phyloP scores from a whole-genome alignment of 2,329 filamentous ascomycete species.

The Fusarium heterosporum region DNA sequence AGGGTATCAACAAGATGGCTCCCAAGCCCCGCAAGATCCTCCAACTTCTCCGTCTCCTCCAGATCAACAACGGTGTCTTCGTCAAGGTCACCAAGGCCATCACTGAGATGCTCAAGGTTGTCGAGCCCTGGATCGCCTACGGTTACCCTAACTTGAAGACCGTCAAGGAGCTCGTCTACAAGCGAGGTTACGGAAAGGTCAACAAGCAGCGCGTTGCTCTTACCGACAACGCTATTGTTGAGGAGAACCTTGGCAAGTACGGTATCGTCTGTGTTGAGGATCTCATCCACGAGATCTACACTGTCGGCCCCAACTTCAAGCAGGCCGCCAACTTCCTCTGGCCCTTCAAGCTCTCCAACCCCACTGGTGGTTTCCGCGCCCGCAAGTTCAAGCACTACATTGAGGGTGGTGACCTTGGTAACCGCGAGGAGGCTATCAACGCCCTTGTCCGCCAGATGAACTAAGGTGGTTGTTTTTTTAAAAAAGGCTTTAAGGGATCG shows the following conservation, averaged over 20 bases:
- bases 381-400: constrained; percentile 99
- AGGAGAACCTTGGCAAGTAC: constrained; percentile 96
- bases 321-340: constrained; percentile 99
- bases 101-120: constrained; percentile 95
- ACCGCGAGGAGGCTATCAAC: constrained; percentile 99
- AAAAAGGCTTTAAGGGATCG: constrained; percentile 44
- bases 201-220: constrained; percentile 97
- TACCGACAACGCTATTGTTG: constrained; percentile 97
- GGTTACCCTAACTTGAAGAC: constrained; percentile 99
- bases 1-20: constrained; percentile 99
- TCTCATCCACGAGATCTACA: constrained; percentile 99
- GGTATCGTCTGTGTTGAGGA: constrained; percentile 99
- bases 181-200: constrained; percentile 99
- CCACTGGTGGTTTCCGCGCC: constrained; percentile 93
- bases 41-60: constrained; percentile 97
- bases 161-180: constrained; percentile 99
- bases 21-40: constrained; percentile 99
- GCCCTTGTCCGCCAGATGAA: constrained; percentile 98
- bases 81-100: constrained; percentile 98
- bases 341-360: constrained; percentile 99
- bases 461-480: constrained; percentile 63
- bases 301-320: constrained; percentile 99
- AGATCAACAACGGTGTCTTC: constrained; percentile 99
- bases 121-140: constrained; percentile 99
- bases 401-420: constrained; percentile 97